phyloP scores from a whole-genome alignment of 768 basidiomycete species.

The Atractiella rhizophila region DNA sequence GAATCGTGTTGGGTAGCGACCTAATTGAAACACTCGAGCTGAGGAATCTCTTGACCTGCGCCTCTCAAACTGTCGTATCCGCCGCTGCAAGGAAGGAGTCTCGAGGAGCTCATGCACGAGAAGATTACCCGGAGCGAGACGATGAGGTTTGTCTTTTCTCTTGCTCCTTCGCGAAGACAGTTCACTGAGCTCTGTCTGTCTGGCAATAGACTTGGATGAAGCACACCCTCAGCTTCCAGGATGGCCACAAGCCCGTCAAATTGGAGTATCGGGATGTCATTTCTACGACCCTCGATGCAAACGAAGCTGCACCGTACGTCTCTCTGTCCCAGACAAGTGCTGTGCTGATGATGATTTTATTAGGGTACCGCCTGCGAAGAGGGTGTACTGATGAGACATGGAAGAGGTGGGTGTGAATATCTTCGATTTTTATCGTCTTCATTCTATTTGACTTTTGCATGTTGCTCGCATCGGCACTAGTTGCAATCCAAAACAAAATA shows the following conservation, averaged over 20 bases:
- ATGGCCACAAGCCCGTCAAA: slow-evolving; percentile 43
- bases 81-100: slow-evolving; percentile 89
- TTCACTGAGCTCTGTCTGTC: neutral
- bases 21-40: slow-evolving; percentile 92
- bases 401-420: too few species aligned
- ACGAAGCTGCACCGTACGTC: slow-evolving; percentile 28
- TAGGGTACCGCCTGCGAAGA: too few species aligned
- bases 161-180: neutral
- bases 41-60: slow-evolving; percentile 80
- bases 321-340: neutral
- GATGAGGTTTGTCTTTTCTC: slow-evolving; percentile 28
- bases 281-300: slow-evolving; percentile 64
- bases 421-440: too few species aligned
- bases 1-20: slow-evolving; percentile 33
- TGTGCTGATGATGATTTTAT: too few species aligned
- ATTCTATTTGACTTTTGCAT: too few species aligned
- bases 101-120: slow-evolving; percentile 93
- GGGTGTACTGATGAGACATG: too few species aligned
- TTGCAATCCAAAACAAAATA: too few species aligned
- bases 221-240: slow-evolving; percentile 71
- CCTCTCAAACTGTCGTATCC: slow-evolving; percentile 79
- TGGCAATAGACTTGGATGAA: slow-evolving; percentile 19
- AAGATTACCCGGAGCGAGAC: slow-evolving; percentile 96
- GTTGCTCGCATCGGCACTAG: too few species aligned
- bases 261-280: slow-evolving; percentile 77